Conservation (phyloP, 352 stramenopile genomes). For the Pythium scleroteichum region DNA sequence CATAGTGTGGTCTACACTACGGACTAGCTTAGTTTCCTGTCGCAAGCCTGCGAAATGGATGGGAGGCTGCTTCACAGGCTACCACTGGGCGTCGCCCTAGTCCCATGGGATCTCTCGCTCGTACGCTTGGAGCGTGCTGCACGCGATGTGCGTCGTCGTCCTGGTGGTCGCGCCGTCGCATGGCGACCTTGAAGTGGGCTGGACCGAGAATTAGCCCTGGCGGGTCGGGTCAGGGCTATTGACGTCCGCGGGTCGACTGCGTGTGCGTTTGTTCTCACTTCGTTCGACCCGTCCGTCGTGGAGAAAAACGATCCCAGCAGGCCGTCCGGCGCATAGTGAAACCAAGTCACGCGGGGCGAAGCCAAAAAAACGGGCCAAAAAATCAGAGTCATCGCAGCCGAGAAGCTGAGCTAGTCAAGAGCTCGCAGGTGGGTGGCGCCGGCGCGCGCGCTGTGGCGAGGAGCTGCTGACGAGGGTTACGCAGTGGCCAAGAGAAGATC, state of each 20-base stretch:
- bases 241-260: neutral
- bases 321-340: constrained; percentile 15
- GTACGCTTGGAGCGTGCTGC: no score
- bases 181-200: neutral
- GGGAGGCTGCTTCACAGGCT: no score
- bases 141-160: no score
- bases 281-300: constrained; percentile 1
- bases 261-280: constrained; percentile 2
- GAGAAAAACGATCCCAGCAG: constrained; percentile 18
- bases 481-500: neutral
- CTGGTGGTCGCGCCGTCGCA: no score
- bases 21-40: neutral
- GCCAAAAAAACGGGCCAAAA: constrained; percentile 20
- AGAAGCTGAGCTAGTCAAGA: no score
- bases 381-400: constrained; percentile 13
- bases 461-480: no score
- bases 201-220: neutral
- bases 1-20: neutral
- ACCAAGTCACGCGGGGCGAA: constrained; percentile 18
- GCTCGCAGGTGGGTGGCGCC: no score
- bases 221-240: constrained; percentile 3
- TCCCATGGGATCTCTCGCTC: no score
- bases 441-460: no score
- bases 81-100: no score
- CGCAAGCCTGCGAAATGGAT: no score